Conservation (phyloP, 257 asterid species). For the Verbascum thapsus region DNA sequence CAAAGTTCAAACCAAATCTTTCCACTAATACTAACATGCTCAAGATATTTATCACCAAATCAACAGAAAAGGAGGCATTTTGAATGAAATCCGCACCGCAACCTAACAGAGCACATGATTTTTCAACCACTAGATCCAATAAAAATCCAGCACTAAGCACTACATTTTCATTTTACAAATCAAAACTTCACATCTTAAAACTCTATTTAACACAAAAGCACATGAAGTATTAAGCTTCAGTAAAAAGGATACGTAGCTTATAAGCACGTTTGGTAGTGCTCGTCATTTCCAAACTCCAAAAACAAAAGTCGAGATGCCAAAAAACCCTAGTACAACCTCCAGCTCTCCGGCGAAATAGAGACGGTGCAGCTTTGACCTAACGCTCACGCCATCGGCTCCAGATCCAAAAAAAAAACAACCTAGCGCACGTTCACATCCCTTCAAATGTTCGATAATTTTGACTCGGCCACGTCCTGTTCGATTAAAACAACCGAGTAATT, state of each 20-base stretch:
- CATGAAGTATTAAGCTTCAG: slow-evolving; percentile 15
- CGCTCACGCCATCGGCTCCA: slow-evolving; percentile 25
- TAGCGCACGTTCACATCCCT: slow-evolving; percentile 38
- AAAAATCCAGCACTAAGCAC: slow-evolving; percentile 16
- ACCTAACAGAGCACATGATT: slow-evolving; percentile 15
- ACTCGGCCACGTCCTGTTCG: slow-evolving; percentile 34
- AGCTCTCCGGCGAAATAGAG: slow-evolving; percentile 29
- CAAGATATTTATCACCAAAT: slow-evolving; percentile 6
- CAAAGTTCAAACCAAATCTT: slow-evolving; percentile 11
- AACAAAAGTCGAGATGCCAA: slow-evolving; percentile 30
- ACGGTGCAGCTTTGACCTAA: slow-evolving; percentile 9
- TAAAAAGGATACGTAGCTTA: slow-evolving; percentile 94
- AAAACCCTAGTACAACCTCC: slow-evolving; percentile 46
- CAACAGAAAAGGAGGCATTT: neutral
- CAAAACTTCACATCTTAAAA: slow-evolving; percentile 19
- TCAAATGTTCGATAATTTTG: slow-evolving; percentile 23
- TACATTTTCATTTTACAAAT: slow-evolving; percentile 20
- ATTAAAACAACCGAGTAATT: slow-evolving; percentile 32
- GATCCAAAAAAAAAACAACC: slow-evolving; percentile 41
- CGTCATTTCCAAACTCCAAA: slow-evolving; percentile 50
- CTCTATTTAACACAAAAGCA: neutral
- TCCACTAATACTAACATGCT: neutral
- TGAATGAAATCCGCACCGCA: too few species aligned
- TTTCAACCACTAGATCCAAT: slow-evolving; percentile 36
- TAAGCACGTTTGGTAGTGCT: slow-evolving; percentile 94